Evolutionary conservation across 768 basidiomycete genomes (phyloP).

Genomic region (Gloeophyllum trabeum): DNA sequence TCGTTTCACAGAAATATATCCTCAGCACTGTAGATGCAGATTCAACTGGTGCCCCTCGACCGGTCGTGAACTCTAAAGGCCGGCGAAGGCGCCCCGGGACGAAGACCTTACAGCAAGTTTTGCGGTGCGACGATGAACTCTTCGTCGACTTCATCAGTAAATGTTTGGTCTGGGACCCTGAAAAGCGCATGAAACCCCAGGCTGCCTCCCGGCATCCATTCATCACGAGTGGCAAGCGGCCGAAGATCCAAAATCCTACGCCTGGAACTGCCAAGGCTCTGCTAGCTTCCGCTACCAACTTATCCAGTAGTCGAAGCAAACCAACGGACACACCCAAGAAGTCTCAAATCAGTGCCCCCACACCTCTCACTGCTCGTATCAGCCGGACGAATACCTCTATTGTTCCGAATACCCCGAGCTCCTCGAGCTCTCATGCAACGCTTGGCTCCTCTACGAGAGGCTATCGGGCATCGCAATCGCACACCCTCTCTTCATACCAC

Average conservation of each 20-base stretch:
- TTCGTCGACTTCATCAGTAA: slow-evolving; percentile 96
- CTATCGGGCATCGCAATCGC: slow-evolving; percentile 58
- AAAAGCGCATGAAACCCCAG: slow-evolving; percentile 88
- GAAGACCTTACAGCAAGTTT: slow-evolving; percentile 80
- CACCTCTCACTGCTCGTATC: slow-evolving; percentile 73
- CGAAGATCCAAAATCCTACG: slow-evolving; percentile 32
- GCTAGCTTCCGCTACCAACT: slow-evolving; percentile 39
- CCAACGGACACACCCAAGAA: slow-evolving; percentile 76
- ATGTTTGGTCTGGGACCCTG: slow-evolving; percentile 98
- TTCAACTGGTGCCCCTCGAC: slow-evolving; percentile 83
- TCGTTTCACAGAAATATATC: neutral
- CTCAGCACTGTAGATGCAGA: slow-evolving; percentile 35
- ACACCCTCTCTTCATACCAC: slow-evolving; percentile 62
- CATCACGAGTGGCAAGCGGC: slow-evolving; percentile 54
- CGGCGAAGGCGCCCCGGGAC: slow-evolving; percentile 84
- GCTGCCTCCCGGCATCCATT: slow-evolving; percentile 89
- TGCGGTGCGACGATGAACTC: slow-evolving; percentile 87
- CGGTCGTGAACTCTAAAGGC: slow-evolving; percentile 94
- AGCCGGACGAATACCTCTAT: slow-evolving; percentile 41
- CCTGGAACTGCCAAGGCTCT: slow-evolving; percentile 40
- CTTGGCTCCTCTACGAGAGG: slow-evolving; percentile 52
- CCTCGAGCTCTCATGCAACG: slow-evolving; percentile 37
- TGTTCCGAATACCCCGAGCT: slow-evolving; percentile 47
- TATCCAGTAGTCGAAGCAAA: slow-evolving; percentile 39
- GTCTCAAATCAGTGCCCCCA: slow-evolving; percentile 81